Evolutionary conservation across 768 basidiomycete species (phyloP), one percentile per base, ranked within the genome.

Genomic region (Lactarius trivialis): DNA sequence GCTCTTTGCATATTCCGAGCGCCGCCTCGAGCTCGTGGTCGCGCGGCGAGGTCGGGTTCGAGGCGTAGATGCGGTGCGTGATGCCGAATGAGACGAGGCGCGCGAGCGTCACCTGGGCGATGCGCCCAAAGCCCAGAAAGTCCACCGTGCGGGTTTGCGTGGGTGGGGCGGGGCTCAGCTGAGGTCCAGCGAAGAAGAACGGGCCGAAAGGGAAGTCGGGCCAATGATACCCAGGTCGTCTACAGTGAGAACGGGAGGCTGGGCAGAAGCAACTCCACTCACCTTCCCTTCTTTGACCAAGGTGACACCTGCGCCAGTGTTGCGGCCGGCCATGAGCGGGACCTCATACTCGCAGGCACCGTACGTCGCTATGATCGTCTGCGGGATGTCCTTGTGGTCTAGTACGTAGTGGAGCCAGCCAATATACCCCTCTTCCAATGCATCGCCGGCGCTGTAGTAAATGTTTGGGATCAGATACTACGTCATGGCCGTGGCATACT

Each of bases 41-140:
- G 24, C 79, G 73, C n/a, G 74, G 59, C 1, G 84, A 84, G 11
- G 77, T 71, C 0, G 88, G 82, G 64, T 81, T 84, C 7, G 80
- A 78, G 6, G 80, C 72, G 74, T 93, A 95, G 45, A 95, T 65
- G 65, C 85, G 86, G 67, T 83, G 77, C 0, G 84, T 88, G 69
- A 92, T 79, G 28, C 89, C 93, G 71, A 97, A 98, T 0, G 90
- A 84, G 11, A 89, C 75, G 37, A 98, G 81, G 3, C 96, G 85
- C 2, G 80, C 73, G 43, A 96, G 81, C 0, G 88, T 89, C 24
- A 87, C 88, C 68, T 94, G 91, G 0, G 93, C 85, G 67, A 98
- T 98, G 28, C 95, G 85, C 7, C 96, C 95, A 67, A 98, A 98
- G 14, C 97, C 96, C 36, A 98, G 78, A 76, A 98, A 97, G 1